These are phyloP conservation scores for Dothistroma septosporum DNA, from an alignment of 2,329 filamentous ascomycete species.

Conservation along the genomic window DNA sequence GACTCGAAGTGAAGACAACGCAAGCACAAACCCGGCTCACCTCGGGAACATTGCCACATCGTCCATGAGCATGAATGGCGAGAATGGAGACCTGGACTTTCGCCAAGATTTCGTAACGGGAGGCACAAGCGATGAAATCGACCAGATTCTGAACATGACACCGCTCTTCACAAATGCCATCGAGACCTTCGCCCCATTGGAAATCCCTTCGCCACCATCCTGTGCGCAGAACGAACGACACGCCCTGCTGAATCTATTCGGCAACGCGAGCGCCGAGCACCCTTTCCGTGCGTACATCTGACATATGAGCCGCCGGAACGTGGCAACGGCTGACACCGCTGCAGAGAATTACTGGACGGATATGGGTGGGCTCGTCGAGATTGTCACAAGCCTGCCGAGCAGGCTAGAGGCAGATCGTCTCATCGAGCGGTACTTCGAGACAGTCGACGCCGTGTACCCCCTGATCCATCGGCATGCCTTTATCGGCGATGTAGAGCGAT, in stretches of 20 bases:
- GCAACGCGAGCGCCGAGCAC: not conserved
- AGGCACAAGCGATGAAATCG: not conserved
- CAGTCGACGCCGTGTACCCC: slow-evolving; percentile 11
- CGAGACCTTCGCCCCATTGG: not conserved
- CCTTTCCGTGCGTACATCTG: not conserved
- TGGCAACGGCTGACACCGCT: not conserved
- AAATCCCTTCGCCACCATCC: not conserved
- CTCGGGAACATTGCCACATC: not conserved
- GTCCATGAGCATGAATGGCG: not conserved
- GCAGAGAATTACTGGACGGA: slow-evolving; percentile 10
- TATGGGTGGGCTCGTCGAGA: slow-evolving; percentile 7
- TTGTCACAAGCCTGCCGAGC: slow-evolving; percentile 8
- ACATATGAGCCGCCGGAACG: not conserved
- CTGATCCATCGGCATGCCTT: slow-evolving; percentile 1
- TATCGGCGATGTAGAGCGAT: not conserved
- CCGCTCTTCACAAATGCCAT: not conserved
- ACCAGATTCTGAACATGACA: not conserved
- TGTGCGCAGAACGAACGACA: not conserved
- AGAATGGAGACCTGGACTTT: not conserved
- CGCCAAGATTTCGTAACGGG: not conserved
- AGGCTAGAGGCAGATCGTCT: slow-evolving; percentile 8
- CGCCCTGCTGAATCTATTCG: not conserved
- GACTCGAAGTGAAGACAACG: not conserved
- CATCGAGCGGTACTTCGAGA: slow-evolving; percentile 8
- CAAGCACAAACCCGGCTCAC: not conserved